Evolutionary conservation across 208 protist species (phyloP).

Genomic region (Acanthamoeba castellanii): DNA sequence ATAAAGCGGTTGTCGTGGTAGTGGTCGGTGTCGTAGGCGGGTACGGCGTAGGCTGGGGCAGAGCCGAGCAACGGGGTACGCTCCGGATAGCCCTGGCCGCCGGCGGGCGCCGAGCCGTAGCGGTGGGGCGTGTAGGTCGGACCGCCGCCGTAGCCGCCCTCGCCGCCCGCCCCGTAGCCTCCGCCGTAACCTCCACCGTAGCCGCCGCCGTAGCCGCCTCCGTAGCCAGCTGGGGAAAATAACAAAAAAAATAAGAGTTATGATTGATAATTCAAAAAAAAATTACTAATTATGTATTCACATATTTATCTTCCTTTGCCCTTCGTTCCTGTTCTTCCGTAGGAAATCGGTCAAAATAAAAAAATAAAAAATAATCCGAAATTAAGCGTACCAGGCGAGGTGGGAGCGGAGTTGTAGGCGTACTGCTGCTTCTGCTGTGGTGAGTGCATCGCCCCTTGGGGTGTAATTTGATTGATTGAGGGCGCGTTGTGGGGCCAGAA

Average conservation of each 20-base stretch:
- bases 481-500: too few relatives aligned
- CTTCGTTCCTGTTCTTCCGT: too few relatives aligned
- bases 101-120: not conserved
- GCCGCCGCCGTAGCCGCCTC: not conserved
- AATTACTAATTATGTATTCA: too few relatives aligned
- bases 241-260: not conserved
- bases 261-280: not conserved
- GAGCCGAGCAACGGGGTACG: not conserved
- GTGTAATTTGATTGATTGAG: too few relatives aligned
- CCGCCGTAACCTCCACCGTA: not conserved
- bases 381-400: too few relatives aligned
- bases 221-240: not conserved
- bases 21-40: not conserved
- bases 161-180: not conserved
- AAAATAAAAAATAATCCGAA: too few relatives aligned
- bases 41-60: not conserved
- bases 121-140: conserved; percentile 37
- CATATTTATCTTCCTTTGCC: too few relatives aligned
- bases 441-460: too few relatives aligned
- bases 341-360: too few relatives aligned
- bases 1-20: not conserved
- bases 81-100: not conserved
- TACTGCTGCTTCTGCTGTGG: too few relatives aligned
- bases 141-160: not conserved
- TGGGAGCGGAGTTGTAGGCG: too few relatives aligned